Percentiles rank a stretch among this genome's conserved stretches.
Conservation (phyloP, 805 yeast genomes). For the Metschnikowia cerradonensis region DNA sequence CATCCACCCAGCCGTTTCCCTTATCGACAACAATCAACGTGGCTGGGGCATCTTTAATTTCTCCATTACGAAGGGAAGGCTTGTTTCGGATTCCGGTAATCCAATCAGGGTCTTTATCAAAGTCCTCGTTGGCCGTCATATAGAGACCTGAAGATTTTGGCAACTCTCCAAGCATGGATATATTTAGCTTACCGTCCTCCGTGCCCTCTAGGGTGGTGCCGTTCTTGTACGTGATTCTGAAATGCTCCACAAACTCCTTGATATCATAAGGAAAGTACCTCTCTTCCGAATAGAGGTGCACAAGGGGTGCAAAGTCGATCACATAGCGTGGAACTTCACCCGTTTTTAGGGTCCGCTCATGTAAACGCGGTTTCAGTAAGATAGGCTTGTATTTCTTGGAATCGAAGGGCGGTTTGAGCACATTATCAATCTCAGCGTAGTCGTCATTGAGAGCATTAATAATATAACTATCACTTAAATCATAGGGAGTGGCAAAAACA, state of each 20-base stretch:
- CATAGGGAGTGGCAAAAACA: constrained; percentile 12
- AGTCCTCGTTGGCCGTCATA: constrained; percentile 67
- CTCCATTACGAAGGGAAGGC: constrained; percentile 72
- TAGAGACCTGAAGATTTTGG: constrained; percentile 41
- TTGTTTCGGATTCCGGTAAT: constrained; percentile 65
- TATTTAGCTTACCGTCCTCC: constrained; percentile 25
- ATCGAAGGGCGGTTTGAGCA: constrained; percentile 24
- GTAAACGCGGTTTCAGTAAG: constrained; percentile 25
- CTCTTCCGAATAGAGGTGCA: constrained; percentile 87
- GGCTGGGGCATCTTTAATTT: constrained; percentile 73
- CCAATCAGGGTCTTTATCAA: constrained; percentile 74
- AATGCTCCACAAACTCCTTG: constrained; percentile 61
- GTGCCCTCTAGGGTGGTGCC: constrained; percentile 41
- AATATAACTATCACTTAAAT: constrained; percentile 20
- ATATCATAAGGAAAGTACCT: constrained; percentile 80
- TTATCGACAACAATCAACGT: constrained; percentile 80
- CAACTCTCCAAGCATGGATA: constrained; percentile 29
- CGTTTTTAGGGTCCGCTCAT: constrained; percentile 36
- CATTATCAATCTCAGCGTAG: constrained; percentile 23
- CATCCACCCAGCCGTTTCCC: constrained; percentile 92
- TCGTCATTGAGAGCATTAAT: constrained; percentile 20
- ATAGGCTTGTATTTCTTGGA: constrained; percentile 33
- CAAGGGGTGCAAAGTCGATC: constrained; percentile 66
- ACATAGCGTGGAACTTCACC: constrained; percentile 67
- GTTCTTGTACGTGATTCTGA: constrained; percentile 51